Conservation (phyloP, 345 rosid genomes). For the Eutrema japonicum region DNA sequence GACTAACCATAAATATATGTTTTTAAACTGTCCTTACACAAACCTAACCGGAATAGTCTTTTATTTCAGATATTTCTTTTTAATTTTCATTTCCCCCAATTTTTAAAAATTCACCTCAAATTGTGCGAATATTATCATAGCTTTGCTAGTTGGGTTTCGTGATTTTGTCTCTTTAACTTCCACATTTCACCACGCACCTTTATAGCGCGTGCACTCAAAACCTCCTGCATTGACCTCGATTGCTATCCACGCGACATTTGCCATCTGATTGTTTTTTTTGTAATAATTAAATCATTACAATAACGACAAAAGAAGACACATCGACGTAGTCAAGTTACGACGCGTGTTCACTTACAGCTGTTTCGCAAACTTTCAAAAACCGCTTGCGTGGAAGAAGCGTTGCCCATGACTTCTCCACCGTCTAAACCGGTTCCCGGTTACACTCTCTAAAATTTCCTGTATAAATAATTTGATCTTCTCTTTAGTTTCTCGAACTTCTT, state of each 20-base stretch:
- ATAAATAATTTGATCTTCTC: slow-evolving; percentile 40
- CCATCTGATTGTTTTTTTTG: neutral
- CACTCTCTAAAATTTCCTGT: slow-evolving; percentile 2
- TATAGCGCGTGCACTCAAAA: neutral
- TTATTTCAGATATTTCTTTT: slow-evolving; percentile 36
- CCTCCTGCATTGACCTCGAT: neutral
- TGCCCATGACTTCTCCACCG: slow-evolving; percentile 58
- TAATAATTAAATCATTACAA: slow-evolving; percentile 1
- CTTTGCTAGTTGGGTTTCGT: slow-evolving; percentile 45
- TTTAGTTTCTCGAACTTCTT: slow-evolving; percentile 15
- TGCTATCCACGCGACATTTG: slow-evolving; percentile 34
- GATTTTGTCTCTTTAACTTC: slow-evolving; percentile 42
- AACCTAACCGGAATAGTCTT: slow-evolving; percentile 44
- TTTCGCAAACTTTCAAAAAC: slow-evolving; percentile 64
- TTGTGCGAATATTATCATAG: slow-evolving; percentile 41
- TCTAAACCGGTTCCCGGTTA: slow-evolving; percentile 37
- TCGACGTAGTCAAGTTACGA: slow-evolving; percentile 39
- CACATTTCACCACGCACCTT: neutral
- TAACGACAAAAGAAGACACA: slow-evolving; percentile 43
- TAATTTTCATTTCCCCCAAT: neutral
- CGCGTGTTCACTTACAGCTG: slow-evolving; percentile 91
- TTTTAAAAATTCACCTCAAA: slow-evolving; percentile 26
- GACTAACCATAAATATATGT: slow-evolving; percentile 4
- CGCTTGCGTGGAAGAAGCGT: slow-evolving; percentile 67
- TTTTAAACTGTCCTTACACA: slow-evolving; percentile 43